phyloP scores from a whole-genome alignment of 495 filamentous ascomycete species.

The Penicillium desertorum region DNA sequence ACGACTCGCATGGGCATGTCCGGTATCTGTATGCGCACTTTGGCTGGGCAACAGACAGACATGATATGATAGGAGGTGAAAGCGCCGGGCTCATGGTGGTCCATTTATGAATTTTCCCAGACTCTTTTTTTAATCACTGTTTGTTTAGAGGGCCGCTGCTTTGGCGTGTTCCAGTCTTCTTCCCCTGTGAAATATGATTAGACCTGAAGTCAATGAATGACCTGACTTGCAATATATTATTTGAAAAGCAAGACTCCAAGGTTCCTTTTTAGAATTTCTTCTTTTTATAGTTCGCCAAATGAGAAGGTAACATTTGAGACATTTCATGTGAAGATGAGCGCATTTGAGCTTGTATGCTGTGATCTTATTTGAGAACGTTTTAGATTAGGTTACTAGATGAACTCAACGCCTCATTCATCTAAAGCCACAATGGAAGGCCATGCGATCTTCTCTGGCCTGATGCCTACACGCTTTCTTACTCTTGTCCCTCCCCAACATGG shows the following conservation, averaged over 20 bases:
- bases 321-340: conserved; percentile 3
- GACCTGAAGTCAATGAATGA: conserved; percentile 19
- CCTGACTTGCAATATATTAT: conserved; percentile 19
- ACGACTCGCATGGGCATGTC: conserved; percentile 16
- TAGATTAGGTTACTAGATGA: neutral
- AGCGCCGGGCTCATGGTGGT: conserved; percentile 16
- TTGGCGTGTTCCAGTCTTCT: conserved; percentile 13
- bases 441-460: neutral
- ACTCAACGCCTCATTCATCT: neutral
- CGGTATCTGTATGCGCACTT: conserved; percentile 22
- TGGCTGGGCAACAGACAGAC: conserved; percentile 17
- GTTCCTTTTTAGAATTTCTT: neutral
- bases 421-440: neutral
- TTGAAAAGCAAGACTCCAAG: neutral
- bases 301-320: neutral
- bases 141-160: conserved; percentile 20
- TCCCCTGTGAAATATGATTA: conserved; percentile 35
- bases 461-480: neutral
- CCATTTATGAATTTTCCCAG: conserved; percentile 21
- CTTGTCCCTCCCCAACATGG: neutral
- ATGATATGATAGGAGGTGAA: conserved; percentile 19
- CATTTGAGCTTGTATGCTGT: neutral
- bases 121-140: conserved; percentile 24
- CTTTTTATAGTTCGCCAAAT: neutral
- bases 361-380: neutral